Evolutionary conservation across 495 filamentous ascomycete species (phyloP), one percentile per base, ranked within the genome.

Genomic region (Aspergillus heteromorphus): DNA sequence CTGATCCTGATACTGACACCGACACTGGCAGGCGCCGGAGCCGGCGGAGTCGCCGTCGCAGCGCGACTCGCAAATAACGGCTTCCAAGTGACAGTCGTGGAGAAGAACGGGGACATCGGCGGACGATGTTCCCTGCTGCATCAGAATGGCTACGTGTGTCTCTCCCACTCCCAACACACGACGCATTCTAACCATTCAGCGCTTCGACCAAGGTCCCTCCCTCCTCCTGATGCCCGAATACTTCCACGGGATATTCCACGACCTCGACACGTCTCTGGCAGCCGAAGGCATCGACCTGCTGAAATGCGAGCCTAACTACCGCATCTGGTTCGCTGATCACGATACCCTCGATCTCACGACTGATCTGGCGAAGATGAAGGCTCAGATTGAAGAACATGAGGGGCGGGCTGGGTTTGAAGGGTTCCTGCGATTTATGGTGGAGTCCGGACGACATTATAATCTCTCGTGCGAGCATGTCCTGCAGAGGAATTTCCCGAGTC

Each of bases 201-300:
- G 85, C 13, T 88, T 87, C 70, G 85, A 88, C 64, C 84, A 85
- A 73, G 85, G 85, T 0, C 85, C 85, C 0, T 87, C 84, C 1
- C 75, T 88, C 4, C 76, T 88, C 1, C 70, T 88, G 4, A 82
- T 88, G 21, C 85, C 85, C 6, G 73, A 74, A 40, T 71, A 87
- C 42, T 88, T 87, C 72, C 70, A 71, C 17, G 80, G 84, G 64
- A 75, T 79, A 14, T 88, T 86, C 59, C 62, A 64, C 30, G 83
- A 87, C 56, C 78, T 87, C 7, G 81, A 72, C 43, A 87, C 84
- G 1, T 76, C 72, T 1, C 64, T 87, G 13, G 70, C 77, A 55
- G 71, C 68, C 5, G 85, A 85, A 64, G 83, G 81, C 20, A 73
- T 87, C 20, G 66, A 82, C 51, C 71, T 88, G 5, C 58, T 82